phyloP scores from a whole-genome alignment of 1,139 yeast genomes.

The Suhomyces bokatorum region DNA sequence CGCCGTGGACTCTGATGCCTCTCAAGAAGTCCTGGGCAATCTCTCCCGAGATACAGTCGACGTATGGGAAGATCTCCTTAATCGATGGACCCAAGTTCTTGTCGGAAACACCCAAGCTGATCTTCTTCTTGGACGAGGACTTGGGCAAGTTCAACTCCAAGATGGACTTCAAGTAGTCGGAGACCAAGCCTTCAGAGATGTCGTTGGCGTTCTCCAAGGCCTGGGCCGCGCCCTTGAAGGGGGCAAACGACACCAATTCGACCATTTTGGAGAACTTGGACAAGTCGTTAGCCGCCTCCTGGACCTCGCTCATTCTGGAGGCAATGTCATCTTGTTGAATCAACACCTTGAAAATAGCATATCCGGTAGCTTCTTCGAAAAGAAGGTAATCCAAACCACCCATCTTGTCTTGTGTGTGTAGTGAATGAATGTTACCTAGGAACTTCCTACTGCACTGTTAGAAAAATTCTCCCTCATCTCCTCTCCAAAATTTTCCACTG shows the following conservation, averaged over 20 bases:
- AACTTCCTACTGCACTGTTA: slow-evolving; percentile 3
- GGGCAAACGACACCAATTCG: slow-evolving; percentile 93
- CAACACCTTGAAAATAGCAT: slow-evolving; percentile 92
- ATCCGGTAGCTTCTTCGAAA: slow-evolving; percentile 98
- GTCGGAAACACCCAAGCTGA: slow-evolving; percentile 86
- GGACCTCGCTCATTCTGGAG: slow-evolving; percentile 89
- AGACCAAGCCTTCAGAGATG: slow-evolving; percentile 93
- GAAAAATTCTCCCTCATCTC: slow-evolving; percentile 25
- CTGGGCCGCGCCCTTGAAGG: slow-evolving; percentile 98
- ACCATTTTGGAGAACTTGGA: slow-evolving; percentile 88
- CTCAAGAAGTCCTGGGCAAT: slow-evolving; percentile 92
- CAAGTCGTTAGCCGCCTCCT: slow-evolving; percentile 84
- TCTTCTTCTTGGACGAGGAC: slow-evolving; percentile 65
- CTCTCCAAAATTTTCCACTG: slow-evolving; percentile 10
- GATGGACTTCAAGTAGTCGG: slow-evolving; percentile 86
- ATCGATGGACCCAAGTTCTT: slow-evolving; percentile 95
- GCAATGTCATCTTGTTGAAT: slow-evolving; percentile 95
- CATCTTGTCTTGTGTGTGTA: slow-evolving; percentile 25
- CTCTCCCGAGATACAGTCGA: slow-evolving; percentile 89
- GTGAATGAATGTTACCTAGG: slow-evolving; percentile 8
- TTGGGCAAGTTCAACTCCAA: slow-evolving; percentile 91
- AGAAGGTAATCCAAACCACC: slow-evolving; percentile 87
- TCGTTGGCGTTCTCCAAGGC: slow-evolving; percentile 98
- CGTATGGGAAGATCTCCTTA: slow-evolving; percentile 83
- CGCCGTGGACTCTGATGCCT: slow-evolving; percentile 91